Conservation (phyloP, 306 rosid genomes). For the Abrus precatorius region DNA sequence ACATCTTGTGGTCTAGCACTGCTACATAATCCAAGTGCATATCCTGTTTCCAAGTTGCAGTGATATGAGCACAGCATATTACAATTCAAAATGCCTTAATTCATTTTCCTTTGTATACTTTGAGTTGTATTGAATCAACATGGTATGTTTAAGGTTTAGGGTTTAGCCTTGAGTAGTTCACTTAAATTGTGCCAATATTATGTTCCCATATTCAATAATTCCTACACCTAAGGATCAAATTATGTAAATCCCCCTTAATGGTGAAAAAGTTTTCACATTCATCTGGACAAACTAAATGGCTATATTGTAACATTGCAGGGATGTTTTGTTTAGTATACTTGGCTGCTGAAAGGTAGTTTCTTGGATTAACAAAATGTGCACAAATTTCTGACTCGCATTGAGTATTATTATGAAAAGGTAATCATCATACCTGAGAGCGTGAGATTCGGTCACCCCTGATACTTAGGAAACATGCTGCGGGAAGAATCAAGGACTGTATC, state of each 20-base stretch:
- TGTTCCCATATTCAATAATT: neutral
- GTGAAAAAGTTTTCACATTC: neutral
- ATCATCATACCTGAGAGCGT: conserved; percentile 66
- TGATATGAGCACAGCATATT: neutral
- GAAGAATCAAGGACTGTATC: conserved; percentile 91
- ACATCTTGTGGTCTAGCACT: neutral
- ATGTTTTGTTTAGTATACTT: neutral
- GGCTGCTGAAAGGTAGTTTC: neutral
- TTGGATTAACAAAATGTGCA: neutral
- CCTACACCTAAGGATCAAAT: neutral
- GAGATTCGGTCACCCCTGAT: conserved; percentile 66
- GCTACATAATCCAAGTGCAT: neutral
- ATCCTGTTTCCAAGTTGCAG: neutral
- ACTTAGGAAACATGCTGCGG: conserved; percentile 86
- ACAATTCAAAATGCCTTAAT: neutral
- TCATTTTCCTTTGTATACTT: neutral
- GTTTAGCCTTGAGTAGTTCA: neutral
- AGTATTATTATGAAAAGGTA: neutral
- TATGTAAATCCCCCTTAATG: neutral
- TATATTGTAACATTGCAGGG: neutral
- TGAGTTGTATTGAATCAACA: neutral
- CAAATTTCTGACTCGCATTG: neutral
- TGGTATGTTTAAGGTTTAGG: neutral
- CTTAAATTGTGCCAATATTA: neutral
- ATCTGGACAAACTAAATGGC: neutral